phyloP scores from a whole-genome alignment of 441 rosid genomes.

The Erodium texanum region DNA sequence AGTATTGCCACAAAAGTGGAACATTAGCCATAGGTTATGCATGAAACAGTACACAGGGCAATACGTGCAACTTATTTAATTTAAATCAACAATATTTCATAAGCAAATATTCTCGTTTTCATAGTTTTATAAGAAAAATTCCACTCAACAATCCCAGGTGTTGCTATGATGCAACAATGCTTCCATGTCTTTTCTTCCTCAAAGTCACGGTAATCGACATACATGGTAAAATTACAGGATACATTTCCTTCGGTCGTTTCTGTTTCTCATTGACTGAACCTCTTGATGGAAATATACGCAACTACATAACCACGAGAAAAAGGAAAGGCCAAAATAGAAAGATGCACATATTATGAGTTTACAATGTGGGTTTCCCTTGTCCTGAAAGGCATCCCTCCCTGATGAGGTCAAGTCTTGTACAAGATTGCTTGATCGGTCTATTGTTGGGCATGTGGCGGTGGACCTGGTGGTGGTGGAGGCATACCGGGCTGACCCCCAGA shows the following conservation, averaged over 20 bases:
- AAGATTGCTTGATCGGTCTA: background rate
- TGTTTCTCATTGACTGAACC: background rate
- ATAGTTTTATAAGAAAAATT: background rate
- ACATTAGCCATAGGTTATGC: no score
- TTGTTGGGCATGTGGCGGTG: conserved; percentile 56
- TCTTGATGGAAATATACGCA: background rate
- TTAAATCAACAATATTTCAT: background rate
- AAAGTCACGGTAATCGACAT: no score
- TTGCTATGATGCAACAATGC: no score
- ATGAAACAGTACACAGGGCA: no score
- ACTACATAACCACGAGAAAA: background rate
- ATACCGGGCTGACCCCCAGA: conserved; percentile 51
- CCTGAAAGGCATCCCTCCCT: no score
- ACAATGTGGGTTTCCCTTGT: background rate
- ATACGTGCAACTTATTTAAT: background rate
- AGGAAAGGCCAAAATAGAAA: background rate
- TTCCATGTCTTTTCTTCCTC: no score
- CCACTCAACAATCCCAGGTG: background rate
- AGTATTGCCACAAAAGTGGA: no score
- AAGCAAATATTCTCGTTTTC: background rate
- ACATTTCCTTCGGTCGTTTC: background rate
- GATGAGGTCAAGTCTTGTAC: background rate
- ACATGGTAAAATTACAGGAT: background rate
- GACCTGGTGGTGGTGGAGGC: conserved; percentile 54
- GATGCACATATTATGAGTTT: background rate